Evolutionary conservation across 257 asterid species (phyloP).

Genomic region (Solanum tarapatanum): DNA sequence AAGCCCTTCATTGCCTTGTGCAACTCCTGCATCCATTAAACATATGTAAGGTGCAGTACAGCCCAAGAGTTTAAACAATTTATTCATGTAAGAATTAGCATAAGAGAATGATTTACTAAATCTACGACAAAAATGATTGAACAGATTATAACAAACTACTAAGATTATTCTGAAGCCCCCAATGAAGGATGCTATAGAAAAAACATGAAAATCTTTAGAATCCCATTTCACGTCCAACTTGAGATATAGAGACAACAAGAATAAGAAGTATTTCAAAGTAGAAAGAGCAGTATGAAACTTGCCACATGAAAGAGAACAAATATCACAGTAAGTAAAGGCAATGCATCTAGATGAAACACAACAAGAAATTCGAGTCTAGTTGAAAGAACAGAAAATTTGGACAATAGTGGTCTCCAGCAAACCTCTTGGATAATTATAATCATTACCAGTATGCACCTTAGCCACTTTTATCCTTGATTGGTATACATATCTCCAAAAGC

Average conservation of each 20-base stretch:
- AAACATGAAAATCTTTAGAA: background rate
- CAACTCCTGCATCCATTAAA: slow-evolving; percentile 30
- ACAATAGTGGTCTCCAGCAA: background rate
- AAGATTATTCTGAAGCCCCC: background rate
- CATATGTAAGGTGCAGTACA: background rate
- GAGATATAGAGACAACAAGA: background rate
- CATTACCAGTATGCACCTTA: background rate
- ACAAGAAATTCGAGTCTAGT: background rate
- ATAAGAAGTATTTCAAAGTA: background rate
- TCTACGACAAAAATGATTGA: background rate
- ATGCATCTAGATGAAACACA: background rate
- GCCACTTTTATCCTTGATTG: background rate
- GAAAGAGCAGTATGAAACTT: background rate
- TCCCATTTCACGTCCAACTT: background rate
- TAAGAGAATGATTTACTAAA: background rate
- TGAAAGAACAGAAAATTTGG: background rate
- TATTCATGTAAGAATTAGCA: background rate
- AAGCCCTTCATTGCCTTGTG: slow-evolving; percentile 88
- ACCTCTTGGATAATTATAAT: background rate
- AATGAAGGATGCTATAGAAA: background rate
- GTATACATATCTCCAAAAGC: background rate
- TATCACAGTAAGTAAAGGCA: background rate
- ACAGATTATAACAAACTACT: background rate
- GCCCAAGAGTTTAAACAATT: background rate
- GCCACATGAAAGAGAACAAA: background rate